Conservation (phyloP, 192 early-diverging fungal genomes). For the Podochytrium sp. region DNA sequence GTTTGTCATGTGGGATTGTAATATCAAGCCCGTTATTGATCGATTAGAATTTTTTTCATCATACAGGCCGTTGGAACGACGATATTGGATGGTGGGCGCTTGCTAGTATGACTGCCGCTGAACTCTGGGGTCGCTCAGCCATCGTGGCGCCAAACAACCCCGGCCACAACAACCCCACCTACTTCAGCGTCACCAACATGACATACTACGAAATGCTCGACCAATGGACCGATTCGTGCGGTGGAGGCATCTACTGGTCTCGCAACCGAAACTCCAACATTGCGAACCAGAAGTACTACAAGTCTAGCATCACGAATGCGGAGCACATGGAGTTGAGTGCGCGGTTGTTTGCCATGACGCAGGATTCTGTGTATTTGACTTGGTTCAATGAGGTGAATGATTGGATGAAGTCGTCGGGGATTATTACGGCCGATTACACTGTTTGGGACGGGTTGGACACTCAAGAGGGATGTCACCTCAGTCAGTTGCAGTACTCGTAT, state of each 20-base stretch:
- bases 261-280: background rate
- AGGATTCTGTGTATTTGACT: conserved; percentile 33
- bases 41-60: conserved; percentile 30
- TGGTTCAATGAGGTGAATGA: conserved; percentile 29
- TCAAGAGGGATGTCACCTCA: no score
- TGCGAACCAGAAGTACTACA: conserved; percentile 28
- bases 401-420: conserved; percentile 37
- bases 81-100: conserved; percentile 56
- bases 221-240: conserved; percentile 42
- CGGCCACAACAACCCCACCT: conserved; percentile 1
- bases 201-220: conserved; percentile 42
- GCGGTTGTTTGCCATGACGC: conserved; percentile 33
- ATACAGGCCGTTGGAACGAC: conserved; percentile 45
- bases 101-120: conserved; percentile 33
- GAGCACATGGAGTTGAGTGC: conserved; percentile 41
- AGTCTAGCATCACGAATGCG: conserved; percentile 49
- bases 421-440: background rate
- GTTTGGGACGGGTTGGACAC: background rate
- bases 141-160: conserved; percentile 12
- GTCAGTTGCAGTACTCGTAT: background rate
- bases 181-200: conserved; percentile 27
- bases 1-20: conserved; percentile 54
- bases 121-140: background rate
- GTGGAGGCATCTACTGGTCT: conserved; percentile 52
- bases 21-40: conserved; percentile 28